A percentile compares a stretch with the other conserved stretches of the same genome.
phyloP scores from a whole-genome alignment of 371 early-diverging fungal genomes.

The Saksenaea oblongispora region DNA sequence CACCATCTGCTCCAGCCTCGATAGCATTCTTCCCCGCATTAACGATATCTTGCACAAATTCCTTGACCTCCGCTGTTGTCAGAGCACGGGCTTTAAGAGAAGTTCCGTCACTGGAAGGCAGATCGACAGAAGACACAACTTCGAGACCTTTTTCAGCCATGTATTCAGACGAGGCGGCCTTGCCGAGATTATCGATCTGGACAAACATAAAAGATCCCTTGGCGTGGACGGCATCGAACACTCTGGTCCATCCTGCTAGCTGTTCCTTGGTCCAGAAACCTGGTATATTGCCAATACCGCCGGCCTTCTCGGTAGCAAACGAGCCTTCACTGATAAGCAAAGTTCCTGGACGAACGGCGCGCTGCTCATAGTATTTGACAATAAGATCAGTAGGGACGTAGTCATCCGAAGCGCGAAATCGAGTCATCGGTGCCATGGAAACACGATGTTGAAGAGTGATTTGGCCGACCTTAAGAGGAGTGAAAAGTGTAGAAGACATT shows the following conservation, averaged over 20 bases:
- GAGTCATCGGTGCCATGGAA: conserved; percentile 55
- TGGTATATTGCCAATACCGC: conserved; percentile 33
- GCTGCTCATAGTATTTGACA: too few relatives aligned
- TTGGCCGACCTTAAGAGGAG: conserved; percentile 35
- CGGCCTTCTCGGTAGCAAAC: conserved; percentile 40
- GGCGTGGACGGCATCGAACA: conserved; percentile 57
- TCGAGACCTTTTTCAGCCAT: conserved; percentile 18
- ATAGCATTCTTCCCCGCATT: too few relatives aligned
- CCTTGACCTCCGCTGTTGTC: too few relatives aligned
- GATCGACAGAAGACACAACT: too few relatives aligned
- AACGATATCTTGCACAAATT: too few relatives aligned
- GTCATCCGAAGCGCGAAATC: conserved; percentile 30
- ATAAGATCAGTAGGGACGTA: conserved; percentile 45
- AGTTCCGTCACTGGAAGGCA: too few relatives aligned
- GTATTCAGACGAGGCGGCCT: conserved; percentile 8
- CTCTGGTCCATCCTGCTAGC: conserved; percentile 56
- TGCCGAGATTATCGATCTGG: conserved; percentile 60
- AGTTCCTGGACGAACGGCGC: too few relatives aligned
- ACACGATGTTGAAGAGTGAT: conserved; percentile 48
- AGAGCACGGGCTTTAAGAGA: too few relatives aligned
- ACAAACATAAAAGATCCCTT: conserved; percentile 56
- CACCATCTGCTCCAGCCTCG: too few relatives aligned
- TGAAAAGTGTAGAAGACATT: conserved; percentile 19
- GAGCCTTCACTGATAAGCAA: conserved; percentile 61
- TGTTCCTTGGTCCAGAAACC: conserved; percentile 54